phyloP scores from a whole-genome alignment of 768 basidiomycete species.

The Pisolithus sp. region DNA sequence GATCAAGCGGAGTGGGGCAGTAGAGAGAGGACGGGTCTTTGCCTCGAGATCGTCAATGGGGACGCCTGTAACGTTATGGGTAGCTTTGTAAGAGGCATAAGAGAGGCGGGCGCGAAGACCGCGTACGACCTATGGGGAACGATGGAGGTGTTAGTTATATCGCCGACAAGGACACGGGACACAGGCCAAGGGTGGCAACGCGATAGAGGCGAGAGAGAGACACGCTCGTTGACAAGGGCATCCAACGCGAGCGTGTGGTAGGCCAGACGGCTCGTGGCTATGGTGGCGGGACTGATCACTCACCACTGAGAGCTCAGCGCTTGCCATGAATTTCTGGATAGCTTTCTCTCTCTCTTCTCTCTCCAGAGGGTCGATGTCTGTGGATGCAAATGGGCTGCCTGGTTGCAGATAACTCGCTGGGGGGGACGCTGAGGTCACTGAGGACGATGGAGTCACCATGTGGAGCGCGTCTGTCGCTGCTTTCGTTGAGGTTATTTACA shows the following conservation, averaged over 20 bases:
- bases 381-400: constrained; percentile 33
- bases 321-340: constrained; percentile 69
- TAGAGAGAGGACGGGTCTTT: constrained; percentile 40
- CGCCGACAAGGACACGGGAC: constrained; percentile 5
- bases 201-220: neutral
- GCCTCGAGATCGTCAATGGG: constrained; percentile 69
- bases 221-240: constrained; percentile 1
- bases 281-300: constrained; percentile 30
- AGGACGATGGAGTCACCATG: constrained; percentile 79
- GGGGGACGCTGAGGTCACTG: constrained; percentile 78
- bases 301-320: constrained; percentile 78
- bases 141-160: constrained; percentile 23
- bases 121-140: constrained; percentile 60
- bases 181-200: constrained; percentile 4
- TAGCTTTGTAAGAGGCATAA: constrained; percentile 81
- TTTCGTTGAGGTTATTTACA: constrained; percentile 11
- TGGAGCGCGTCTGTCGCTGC: constrained; percentile 23
- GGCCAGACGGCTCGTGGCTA: constrained; percentile 43
- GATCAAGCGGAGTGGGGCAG: constrained; percentile 45
- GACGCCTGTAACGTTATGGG: constrained; percentile 60
- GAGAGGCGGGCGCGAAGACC: constrained; percentile 73
- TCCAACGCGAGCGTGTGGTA: constrained; percentile 19
- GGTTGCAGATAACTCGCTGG: constrained; percentile 56
- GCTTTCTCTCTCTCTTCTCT: constrained; percentile 59
- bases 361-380: constrained; percentile 39